phyloP scores from a whole-genome alignment of 495 filamentous ascomycete species.

The Daldinia caldariorum region DNA sequence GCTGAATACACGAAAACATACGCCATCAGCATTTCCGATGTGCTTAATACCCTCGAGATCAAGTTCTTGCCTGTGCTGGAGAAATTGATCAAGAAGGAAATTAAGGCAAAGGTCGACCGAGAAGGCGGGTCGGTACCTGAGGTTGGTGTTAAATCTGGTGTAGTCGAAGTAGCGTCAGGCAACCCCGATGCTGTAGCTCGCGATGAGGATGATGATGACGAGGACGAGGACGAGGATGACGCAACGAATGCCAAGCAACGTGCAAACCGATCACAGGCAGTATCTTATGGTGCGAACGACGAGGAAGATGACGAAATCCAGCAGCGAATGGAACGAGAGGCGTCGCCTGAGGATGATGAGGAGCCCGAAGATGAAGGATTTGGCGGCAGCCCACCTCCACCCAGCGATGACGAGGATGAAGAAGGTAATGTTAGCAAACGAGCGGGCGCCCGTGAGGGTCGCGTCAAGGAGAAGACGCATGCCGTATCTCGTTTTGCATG shows the following conservation, averaged over 20 bases:
- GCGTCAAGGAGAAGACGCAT: constrained; percentile 70
- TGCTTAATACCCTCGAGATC: constrained; percentile 78
- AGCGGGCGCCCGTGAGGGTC: constrained; percentile 65
- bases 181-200: constrained; percentile 58
- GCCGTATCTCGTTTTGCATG: constrained; percentile 82
- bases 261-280: constrained; percentile 77
- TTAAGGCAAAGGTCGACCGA: constrained; percentile 78
- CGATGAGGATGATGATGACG: constrained; percentile 74
- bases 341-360: constrained; percentile 62
- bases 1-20: constrained; percentile 87
- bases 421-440: constrained; percentile 49
- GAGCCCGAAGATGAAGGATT: constrained; percentile 67
- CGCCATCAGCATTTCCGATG: constrained; percentile 79
- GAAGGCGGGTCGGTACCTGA: constrained; percentile 77
- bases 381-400: constrained; percentile 60
- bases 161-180: constrained; percentile 65
- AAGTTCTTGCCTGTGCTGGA: constrained; percentile 79
- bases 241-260: constrained; percentile 81
- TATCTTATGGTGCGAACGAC: constrained; percentile 90
- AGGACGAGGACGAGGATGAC: constrained; percentile 84
- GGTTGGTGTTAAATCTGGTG: constrained; percentile 80
- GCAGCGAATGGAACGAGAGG: constrained; percentile 63
- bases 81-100: constrained; percentile 72
- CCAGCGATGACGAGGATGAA: constrained; percentile 58
- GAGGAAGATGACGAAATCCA: constrained; percentile 86